These are phyloP conservation scores for Gnomoniopsis sp. DNA, from an alignment of 2,329 filamentous ascomycete species.

Conservation along the genomic window DNA sequence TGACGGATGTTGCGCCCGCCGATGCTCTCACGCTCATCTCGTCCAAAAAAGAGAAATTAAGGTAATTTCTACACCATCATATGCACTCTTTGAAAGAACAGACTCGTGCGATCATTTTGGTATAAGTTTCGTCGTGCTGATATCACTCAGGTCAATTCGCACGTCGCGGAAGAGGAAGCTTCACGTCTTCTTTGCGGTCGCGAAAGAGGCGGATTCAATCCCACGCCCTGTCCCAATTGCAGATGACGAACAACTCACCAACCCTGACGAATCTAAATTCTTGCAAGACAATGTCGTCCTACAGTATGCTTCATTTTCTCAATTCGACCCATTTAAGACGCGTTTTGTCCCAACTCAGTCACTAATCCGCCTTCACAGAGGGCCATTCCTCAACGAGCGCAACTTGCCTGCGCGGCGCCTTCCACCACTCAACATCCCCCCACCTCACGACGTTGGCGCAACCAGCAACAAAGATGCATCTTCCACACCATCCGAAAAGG, in stretches of 20 bases:
- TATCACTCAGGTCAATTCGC: conserved; percentile 61
- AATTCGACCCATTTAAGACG: conserved; percentile 20
- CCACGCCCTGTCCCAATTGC: conserved; percentile 56
- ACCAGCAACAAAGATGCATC: not conserved
- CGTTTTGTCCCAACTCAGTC: conserved; percentile 20
- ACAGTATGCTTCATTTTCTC: conserved; percentile 46
- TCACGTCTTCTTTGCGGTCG: conserved; percentile 78
- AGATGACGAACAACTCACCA: conserved; percentile 52
- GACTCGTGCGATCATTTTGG: conserved; percentile 47
- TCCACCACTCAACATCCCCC: conserved; percentile 11
- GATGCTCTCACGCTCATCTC: conserved; percentile 65
- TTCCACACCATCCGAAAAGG: not conserved
- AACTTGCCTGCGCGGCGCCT: conserved; percentile 19
- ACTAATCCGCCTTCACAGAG: conserved; percentile 21
- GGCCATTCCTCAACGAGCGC: conserved; percentile 18
- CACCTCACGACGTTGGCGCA: not conserved
- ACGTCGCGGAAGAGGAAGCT: conserved; percentile 87
- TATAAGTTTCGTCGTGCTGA: conserved; percentile 44
- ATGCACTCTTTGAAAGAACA: conserved; percentile 40
- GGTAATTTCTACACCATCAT: conserved; percentile 41
- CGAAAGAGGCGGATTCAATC: conserved; percentile 64
- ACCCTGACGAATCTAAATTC: conserved; percentile 52
- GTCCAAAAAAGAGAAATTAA: conserved; percentile 61
- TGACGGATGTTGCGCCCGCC: conserved; percentile 67
- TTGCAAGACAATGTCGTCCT: conserved; percentile 55